These are phyloP conservation scores for Camellia granthamiana DNA, from an alignment of 148 eudicot species.

Conservation along the genomic window DNA sequence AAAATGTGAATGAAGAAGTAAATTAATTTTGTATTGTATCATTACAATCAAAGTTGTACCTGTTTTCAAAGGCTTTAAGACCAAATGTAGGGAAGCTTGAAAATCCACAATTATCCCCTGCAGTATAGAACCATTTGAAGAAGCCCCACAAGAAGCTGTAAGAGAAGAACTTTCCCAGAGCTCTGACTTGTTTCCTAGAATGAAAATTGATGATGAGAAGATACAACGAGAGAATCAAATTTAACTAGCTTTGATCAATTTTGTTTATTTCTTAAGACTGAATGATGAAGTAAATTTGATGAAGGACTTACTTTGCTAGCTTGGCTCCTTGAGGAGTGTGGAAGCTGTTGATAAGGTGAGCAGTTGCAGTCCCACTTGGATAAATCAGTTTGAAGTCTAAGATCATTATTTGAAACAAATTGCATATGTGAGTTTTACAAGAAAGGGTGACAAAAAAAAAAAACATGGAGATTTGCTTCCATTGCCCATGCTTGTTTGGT, in stretches of 20 bases:
- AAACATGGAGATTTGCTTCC: background rate
- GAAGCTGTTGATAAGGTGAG: conserved; percentile 89
- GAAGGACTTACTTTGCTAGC: conserved; percentile 59
- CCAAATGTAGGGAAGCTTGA: no score
- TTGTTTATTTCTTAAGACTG: background rate
- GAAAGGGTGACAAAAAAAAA: background rate
- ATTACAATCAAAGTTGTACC: no score
- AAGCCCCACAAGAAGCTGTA: conserved; percentile 26
- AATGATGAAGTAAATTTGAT: background rate
- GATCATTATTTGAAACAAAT: conserved; percentile 66
- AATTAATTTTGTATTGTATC: no score
- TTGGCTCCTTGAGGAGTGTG: conserved; percentile 94
- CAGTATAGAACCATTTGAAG: conserved; percentile 24
- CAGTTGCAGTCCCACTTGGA: conserved; percentile 97
- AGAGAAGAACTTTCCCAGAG: no score
- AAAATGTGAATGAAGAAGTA: no score
- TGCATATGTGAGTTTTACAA: background rate
- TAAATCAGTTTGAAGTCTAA: conserved; percentile 78
- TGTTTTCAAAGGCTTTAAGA: no score
- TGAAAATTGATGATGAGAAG: conserved; percentile 37
- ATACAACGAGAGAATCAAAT: conserved; percentile 1
- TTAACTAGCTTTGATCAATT: background rate
- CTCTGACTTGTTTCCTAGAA: conserved; percentile 59
- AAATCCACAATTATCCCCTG: no score
- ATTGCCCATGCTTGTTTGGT: no score